Evolutionary conservation across 345 rosid species (phyloP).

Genomic region (Rhodamnia rubescens): DNA sequence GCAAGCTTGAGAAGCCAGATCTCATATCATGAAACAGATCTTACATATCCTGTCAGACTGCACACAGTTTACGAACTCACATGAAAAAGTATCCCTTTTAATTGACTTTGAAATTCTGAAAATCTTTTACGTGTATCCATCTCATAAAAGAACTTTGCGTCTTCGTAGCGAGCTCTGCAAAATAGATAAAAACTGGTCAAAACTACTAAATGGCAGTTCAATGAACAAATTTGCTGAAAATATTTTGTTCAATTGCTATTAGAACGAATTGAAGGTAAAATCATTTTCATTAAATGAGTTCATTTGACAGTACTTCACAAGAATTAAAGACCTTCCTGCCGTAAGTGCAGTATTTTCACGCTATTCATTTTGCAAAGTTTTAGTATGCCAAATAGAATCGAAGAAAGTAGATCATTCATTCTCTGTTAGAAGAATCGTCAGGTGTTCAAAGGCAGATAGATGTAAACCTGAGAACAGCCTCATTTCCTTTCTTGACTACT

Average conservation of each 20-base stretch:
- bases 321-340: background rate
- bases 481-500: slow-evolving; percentile 86
- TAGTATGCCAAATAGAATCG: background rate
- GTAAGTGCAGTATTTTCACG: background rate
- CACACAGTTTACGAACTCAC: slow-evolving; percentile 34
- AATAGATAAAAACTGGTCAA: background rate
- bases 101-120: slow-evolving; percentile 62
- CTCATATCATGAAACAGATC: background rate
- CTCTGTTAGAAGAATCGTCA: background rate
- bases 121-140: slow-evolving; percentile 64
- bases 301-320: background rate
- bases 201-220: background rate
- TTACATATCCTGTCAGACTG: background rate
- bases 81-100: slow-evolving; percentile 86
- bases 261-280: background rate
- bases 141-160: slow-evolving; percentile 91
- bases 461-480: slow-evolving; percentile 91
- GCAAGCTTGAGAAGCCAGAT: background rate
- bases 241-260: background rate
- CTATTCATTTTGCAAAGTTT: background rate
- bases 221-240: background rate
- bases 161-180: slow-evolving; percentile 95
- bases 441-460: background rate
- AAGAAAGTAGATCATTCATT: background rate
- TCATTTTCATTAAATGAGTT: background rate